Percentiles rank a stretch among this genome's conserved stretches.
These are phyloP conservation scores for Domatiomyces catenatus DNA, from an alignment of 2,329 filamentous ascomycete species.

Conservation along the genomic window DNA sequence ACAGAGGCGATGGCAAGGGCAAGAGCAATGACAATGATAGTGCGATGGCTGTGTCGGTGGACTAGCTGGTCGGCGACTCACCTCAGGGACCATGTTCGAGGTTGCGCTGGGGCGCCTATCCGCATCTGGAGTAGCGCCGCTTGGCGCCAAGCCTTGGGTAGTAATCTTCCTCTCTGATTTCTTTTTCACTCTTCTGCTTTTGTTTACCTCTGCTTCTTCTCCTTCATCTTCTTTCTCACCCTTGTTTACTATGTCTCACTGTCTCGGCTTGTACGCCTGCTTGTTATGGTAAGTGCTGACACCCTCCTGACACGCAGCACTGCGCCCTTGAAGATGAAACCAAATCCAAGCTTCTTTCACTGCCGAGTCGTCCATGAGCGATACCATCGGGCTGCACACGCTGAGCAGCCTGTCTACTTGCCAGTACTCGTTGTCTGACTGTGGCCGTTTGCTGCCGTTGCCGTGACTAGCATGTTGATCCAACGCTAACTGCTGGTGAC, in stretches of 20 bases:
- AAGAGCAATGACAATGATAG: neutral
- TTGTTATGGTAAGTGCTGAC: neutral
- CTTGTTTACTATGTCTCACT: neutral
- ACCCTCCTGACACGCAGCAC: neutral
- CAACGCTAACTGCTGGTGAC: neutral
- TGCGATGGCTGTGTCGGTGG: neutral
- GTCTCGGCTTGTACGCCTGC: neutral
- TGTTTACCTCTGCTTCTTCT: neutral
- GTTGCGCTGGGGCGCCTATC: neutral
- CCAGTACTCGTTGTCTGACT: conserved; percentile 56
- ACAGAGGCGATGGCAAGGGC: neutral
- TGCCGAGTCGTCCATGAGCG: conserved; percentile 53
- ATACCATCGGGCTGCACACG: conserved; percentile 44
- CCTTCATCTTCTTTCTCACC: neutral
- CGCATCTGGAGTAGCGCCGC: neutral
- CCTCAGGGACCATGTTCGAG: neutral
- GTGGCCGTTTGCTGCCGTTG: neutral
- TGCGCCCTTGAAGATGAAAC: conserved; percentile 41
- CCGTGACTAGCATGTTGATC: conserved; percentile 1
- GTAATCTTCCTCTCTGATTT: neutral
- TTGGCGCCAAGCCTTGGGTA: neutral
- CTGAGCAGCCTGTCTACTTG: conserved; percentile 53
- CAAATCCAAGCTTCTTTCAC: conserved; percentile 44
- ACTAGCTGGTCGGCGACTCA: neutral
- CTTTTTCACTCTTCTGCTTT: neutral